Evolutionary conservation across 768 basidiomycete genomes (phyloP).

Genomic region (Pleurotus cornucopiae): DNA sequence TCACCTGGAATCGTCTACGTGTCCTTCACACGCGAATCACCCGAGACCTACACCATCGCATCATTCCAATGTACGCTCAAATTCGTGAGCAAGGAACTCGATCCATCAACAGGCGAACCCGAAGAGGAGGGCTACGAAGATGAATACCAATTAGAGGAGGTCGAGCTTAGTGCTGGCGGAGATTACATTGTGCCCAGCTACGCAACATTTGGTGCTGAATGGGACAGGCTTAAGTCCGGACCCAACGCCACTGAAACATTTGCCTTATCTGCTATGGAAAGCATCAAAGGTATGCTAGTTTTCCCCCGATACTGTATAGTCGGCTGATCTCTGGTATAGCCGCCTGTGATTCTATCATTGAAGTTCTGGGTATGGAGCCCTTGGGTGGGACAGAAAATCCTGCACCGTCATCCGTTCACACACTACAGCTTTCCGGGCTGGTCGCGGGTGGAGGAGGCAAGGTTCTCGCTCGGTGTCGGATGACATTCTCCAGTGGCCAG

Average conservation of each 20-base stretch:
- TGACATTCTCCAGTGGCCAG: conserved; percentile 87
- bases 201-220: conserved; percentile 87
- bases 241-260: conserved; percentile 90
- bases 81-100: conserved; percentile 96
- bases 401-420: conserved; percentile 82
- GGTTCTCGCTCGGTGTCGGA: conserved; percentile 88
- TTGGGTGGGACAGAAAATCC: conserved; percentile 88
- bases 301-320: conserved; percentile 7
- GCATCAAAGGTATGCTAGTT: conserved; percentile 74
- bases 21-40: conserved; percentile 82
- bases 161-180: conserved; percentile 86
- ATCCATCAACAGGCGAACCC: conserved; percentile 91
- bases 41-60: conserved; percentile 72
- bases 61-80: conserved; percentile 91
- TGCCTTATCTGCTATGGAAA: conserved; percentile 86
- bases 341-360: conserved; percentile 93
- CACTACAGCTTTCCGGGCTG: conserved; percentile 88
- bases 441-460: conserved; percentile 94
- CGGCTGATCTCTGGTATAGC: conserved; percentile 43
- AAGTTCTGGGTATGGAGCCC: conserved; percentile 96
- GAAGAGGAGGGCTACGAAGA: conserved; percentile 99
- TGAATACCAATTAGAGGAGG: conserved; percentile 96
- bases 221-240: conserved; percentile 84
- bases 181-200: conserved; percentile 98
- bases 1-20: conserved; percentile 91